Conservation (phyloP, 1,284 basidiomycete species). For the Cryptococcus sp. region DNA sequence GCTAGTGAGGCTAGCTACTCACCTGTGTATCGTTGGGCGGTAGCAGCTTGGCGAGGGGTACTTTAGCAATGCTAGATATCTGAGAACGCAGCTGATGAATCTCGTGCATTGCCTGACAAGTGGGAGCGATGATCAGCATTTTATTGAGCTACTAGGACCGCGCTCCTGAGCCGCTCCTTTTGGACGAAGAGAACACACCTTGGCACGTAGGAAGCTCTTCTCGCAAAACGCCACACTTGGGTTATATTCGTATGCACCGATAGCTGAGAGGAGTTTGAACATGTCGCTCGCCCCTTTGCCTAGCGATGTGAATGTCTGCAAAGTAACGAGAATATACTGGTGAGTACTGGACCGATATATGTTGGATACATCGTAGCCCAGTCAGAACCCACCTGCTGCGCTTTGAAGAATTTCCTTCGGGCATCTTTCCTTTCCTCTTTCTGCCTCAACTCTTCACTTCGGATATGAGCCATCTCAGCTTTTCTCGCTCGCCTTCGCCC, state of each 20-base stretch:
- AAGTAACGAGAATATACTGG: background rate
- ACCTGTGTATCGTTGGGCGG: slow-evolving; percentile 78
- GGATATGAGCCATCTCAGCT: slow-evolving; percentile 26
- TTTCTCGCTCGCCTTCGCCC: background rate
- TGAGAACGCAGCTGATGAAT: slow-evolving; percentile 95
- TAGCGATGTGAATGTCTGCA: slow-evolving; percentile 72
- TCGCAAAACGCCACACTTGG: slow-evolving; percentile 78
- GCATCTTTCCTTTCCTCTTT: slow-evolving; percentile 68
- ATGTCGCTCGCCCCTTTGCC: slow-evolving; percentile 86
- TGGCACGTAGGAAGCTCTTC: slow-evolving; percentile 86
- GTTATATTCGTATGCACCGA: slow-evolving; percentile 94
- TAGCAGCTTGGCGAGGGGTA: slow-evolving; percentile 63
- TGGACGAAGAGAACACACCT: slow-evolving; percentile 59
- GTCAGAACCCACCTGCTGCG: slow-evolving; percentile 65
- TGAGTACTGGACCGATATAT: too few species aligned
- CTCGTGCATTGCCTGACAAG: slow-evolving; percentile 89
- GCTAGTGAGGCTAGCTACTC: slow-evolving; percentile 14
- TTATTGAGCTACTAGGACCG: background rate
- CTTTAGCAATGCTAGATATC: slow-evolving; percentile 75
- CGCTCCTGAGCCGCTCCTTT: background rate
- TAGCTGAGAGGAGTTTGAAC: slow-evolving; percentile 83
- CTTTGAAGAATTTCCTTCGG: slow-evolving; percentile 74
- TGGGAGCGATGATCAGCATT: background rate
- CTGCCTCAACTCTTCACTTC: slow-evolving; percentile 37
- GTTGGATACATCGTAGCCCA: too few species aligned